phyloP scores from a whole-genome alignment of 805 yeast genomes.

The Schwanniomyces pseudopolymorphus region DNA sequence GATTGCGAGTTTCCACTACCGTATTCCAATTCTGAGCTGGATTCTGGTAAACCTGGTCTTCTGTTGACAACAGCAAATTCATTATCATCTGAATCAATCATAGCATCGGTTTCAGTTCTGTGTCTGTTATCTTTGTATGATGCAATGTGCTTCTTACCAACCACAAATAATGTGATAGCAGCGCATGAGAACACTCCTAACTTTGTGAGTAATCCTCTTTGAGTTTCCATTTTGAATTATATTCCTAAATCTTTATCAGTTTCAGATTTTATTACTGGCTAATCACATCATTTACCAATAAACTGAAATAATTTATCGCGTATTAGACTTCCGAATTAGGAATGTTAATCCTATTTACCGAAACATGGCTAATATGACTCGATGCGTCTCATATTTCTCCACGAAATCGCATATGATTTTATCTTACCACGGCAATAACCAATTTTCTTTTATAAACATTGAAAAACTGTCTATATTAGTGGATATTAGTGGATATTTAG shows the following conservation, averaged over 20 bases:
- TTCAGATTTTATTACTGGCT: not conserved
- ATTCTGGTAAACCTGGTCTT: conserved; percentile 56
- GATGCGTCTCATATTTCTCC: not conserved
- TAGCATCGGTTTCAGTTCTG: conserved; percentile 33
- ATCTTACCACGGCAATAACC: not conserved
- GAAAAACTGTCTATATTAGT: not conserved
- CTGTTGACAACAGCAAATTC: conserved; percentile 32
- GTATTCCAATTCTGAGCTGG: conserved; percentile 29
- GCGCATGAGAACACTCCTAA: conserved; percentile 29
- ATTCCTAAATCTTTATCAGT: not conserved
- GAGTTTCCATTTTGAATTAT: conserved; percentile 29
- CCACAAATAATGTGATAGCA: conserved; percentile 30
- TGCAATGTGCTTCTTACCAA: conserved; percentile 39
- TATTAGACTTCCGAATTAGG: not conserved
- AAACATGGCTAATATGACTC: not conserved
- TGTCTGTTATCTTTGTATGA: conserved; percentile 34
- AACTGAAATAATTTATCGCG: not conserved
- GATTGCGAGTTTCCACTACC: conserved; percentile 49
- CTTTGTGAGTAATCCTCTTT: conserved; percentile 33
- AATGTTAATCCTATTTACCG: not conserved
- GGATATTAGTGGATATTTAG: not conserved
- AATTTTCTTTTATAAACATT: not conserved
- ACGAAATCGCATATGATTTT: conserved; percentile 1
- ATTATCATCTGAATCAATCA: conserved; percentile 24
- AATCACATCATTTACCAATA: not conserved